A percentile compares a stretch with the other conserved stretches of the same genome.
These are phyloP conservation scores for Lactarius trivialis DNA, from an alignment of 768 basidiomycete genomes.

Conservation along the genomic window DNA sequence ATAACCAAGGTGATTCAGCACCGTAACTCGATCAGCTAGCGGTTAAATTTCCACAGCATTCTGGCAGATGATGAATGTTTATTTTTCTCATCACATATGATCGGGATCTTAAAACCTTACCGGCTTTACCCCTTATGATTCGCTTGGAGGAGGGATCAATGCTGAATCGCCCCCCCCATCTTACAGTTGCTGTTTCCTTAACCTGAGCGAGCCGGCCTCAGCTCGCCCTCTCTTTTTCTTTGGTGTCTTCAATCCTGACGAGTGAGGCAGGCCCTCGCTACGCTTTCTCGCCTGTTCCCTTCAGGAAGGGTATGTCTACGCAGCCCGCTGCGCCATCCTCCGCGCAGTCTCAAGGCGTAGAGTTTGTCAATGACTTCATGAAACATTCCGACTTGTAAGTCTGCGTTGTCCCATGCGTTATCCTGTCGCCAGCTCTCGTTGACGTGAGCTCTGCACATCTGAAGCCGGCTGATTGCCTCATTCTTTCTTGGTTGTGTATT, in stretches of 20 bases:
- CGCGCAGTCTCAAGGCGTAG: not conserved
- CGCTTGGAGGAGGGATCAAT: too few relatives aligned
- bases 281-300: not conserved
- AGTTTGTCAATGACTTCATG: not conserved
- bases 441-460: not conserved
- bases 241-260: not conserved
- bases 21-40: not conserved
- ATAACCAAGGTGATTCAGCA: not conserved
- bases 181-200: not conserved
- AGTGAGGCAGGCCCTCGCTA: not conserved
- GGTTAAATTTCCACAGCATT: not conserved
- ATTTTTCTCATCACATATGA: not conserved
- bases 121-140: not conserved
- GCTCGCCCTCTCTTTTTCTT: not conserved
- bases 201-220: constrained; percentile 22
- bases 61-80: not conserved
- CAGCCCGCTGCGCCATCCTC: not conserved
- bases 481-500: constrained; percentile 41
- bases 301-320: constrained; percentile 9
- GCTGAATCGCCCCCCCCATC: not conserved
- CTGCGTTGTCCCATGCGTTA: not conserved
- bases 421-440: not conserved
- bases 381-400: constrained; percentile 18
- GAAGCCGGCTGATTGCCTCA: constrained; percentile 34
- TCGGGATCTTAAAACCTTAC: not conserved